A percentile compares a stretch with the other conserved stretches of the same genome.
Conservation (phyloP, 768 basidiomycete genomes). For the Tulasnella sp. region DNA sequence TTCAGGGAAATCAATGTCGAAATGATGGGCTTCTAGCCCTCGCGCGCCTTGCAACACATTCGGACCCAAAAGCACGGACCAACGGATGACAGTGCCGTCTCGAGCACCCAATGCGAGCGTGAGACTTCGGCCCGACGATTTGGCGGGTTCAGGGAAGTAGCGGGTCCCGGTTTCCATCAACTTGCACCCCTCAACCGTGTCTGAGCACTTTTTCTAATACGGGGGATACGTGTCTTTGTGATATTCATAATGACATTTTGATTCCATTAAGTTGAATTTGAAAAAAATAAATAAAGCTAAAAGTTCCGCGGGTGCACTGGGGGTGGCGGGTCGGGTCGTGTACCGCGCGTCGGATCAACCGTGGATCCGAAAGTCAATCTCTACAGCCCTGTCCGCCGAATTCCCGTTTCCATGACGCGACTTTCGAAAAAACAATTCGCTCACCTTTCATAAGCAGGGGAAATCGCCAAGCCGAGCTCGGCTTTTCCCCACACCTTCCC, state of each 20-base stretch:
- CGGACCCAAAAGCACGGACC: neutral
- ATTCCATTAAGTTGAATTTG: too few relatives aligned
- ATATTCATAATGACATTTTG: neutral
- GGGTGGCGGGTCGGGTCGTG: too few relatives aligned
- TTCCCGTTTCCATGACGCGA: neutral
- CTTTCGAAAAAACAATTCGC: neutral
- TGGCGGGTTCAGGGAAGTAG: neutral
- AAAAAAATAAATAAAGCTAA: neutral
- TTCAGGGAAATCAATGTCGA: neutral
- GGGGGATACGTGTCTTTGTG: neutral
- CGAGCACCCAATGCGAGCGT: neutral
- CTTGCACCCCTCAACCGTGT: neutral
- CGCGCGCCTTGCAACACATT: neutral
- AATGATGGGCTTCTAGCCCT: constrained; percentile 1
- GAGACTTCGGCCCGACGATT: constrained; percentile 2
- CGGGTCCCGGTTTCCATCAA: too few relatives aligned
- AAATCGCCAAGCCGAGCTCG: neutral
- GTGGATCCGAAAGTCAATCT: neutral
- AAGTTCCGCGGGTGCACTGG: too few relatives aligned
- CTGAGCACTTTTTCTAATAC: neutral
- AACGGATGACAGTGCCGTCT: neutral
- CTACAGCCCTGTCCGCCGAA: neutral
- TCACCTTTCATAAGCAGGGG: neutral
- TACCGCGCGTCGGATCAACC: neutral
- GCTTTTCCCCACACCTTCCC: neutral